phyloP scores from a whole-genome alignment of 139 green algal genomes.

The Diplosphaera chodatii region DNA sequence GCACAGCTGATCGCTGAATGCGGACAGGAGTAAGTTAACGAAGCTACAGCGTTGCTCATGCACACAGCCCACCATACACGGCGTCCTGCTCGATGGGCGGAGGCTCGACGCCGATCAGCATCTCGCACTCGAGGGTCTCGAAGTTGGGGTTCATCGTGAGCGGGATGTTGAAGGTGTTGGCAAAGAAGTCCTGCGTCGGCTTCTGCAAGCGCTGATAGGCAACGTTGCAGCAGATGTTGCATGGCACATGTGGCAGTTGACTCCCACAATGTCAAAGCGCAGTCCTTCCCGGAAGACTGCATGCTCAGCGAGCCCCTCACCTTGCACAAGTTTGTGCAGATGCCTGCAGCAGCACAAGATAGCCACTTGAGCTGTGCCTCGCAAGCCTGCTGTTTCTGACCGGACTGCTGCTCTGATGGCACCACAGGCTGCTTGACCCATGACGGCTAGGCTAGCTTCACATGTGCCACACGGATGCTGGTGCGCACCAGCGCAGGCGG shows the following conservation, averaged over 20 bases:
- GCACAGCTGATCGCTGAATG: no score
- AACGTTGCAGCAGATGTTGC: no score
- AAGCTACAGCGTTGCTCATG: no score
- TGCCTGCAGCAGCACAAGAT: background rate
- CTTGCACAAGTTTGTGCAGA: slow-evolving; percentile 25
- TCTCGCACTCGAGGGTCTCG: slow-evolving; percentile 39
- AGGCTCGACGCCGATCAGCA: slow-evolving; percentile 44
- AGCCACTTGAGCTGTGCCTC: background rate
- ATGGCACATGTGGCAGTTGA: no score
- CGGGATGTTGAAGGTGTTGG: slow-evolving; percentile 37
- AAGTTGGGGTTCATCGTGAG: slow-evolving; percentile 66
- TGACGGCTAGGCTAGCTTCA: no score
- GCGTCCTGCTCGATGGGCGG: slow-evolving; percentile 44
- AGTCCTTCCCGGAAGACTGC: no score
- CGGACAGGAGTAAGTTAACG: no score
- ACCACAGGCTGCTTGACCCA: no score
- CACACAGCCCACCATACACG: slow-evolving; percentile 42
- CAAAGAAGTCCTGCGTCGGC: background rate
- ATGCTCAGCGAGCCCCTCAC: background rate
- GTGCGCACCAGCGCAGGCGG: slow-evolving; percentile 42
- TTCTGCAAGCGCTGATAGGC: background rate
- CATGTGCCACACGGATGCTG: no score
- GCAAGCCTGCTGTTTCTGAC: background rate
- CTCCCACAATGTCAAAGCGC: no score
- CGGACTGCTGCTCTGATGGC: no score